A percentile compares a stretch with the other conserved stretches of the same genome.
These are phyloP conservation scores for Daedaleopsis sinensis DNA, from an alignment of 768 basidiomycete species.

Conservation along the genomic window DNA sequence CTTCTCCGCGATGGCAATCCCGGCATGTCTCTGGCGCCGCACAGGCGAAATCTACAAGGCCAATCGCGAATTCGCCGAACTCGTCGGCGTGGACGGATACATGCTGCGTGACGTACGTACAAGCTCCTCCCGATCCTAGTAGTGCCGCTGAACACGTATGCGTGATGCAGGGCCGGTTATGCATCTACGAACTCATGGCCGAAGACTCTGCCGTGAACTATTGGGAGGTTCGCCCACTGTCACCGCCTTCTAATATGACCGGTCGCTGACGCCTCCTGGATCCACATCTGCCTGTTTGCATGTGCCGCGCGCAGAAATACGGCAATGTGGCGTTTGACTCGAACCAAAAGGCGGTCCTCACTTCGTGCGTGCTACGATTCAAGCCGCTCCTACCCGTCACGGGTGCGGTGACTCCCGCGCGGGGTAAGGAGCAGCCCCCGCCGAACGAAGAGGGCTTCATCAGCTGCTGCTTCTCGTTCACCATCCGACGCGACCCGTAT, in stretches of 20 bases:
- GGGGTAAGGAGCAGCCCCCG: constrained; percentile 30
- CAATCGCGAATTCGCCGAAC: constrained; percentile 92
- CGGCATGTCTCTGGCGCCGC: constrained; percentile 93
- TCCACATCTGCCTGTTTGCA: background rate
- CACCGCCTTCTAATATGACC: background rate
- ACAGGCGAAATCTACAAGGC: constrained; percentile 99
- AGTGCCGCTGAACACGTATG: background rate
- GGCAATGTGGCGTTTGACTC: constrained; percentile 91
- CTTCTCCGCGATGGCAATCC: constrained; percentile 94
- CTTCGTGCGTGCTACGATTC: constrained; percentile 85
- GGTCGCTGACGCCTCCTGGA: background rate
- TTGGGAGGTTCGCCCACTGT: constrained; percentile 74
- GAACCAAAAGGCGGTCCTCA: constrained; percentile 90
- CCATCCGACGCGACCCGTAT: constrained; percentile 81
- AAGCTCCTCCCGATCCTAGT: background rate
- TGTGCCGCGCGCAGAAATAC: constrained; percentile 70
- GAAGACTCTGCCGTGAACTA: constrained; percentile 97
- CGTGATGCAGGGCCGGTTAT: constrained; percentile 75
- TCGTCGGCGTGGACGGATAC: constrained; percentile 84
- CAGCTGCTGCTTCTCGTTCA: constrained; percentile 91
- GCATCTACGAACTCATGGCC: constrained; percentile 98
- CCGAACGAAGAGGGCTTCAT: constrained; percentile 73
- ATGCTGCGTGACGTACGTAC: constrained; percentile 81
- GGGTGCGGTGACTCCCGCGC: constrained; percentile 35
- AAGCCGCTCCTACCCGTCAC: constrained; percentile 63